A percentile compares a stretch with the other conserved stretches of the same genome.
Evolutionary conservation across 2,329 filamentous ascomycete genomes (phyloP).

Genomic region (Fusarium proliferatum): DNA sequence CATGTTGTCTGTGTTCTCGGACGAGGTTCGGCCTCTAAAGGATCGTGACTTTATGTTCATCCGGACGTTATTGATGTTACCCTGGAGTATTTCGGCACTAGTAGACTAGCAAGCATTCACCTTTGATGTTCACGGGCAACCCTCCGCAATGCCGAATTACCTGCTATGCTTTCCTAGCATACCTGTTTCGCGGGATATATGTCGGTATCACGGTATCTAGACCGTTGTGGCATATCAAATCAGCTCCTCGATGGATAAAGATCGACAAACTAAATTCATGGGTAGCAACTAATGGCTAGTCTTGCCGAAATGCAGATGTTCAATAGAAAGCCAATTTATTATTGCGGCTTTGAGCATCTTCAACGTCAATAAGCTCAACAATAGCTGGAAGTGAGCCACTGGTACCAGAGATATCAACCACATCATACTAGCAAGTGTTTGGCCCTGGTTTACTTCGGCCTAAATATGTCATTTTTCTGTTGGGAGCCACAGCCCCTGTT

Average conservation of each 20-base stretch:
- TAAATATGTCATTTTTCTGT: constrained; percentile 15
- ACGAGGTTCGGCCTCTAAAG: constrained; percentile 27
- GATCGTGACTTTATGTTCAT: background rate
- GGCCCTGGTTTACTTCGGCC: constrained; percentile 9
- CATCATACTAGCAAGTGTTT: constrained; percentile 6
- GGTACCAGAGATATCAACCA: constrained; percentile 17
- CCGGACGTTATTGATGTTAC: constrained; percentile 14
- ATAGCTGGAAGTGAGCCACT: background rate
- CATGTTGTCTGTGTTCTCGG: constrained; percentile 10
- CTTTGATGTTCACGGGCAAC: constrained; percentile 16
- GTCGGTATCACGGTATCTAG: constrained; percentile 24
- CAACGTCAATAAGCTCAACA: background rate
- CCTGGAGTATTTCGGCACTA: constrained; percentile 19
- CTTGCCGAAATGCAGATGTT: background rate
- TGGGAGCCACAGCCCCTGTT: constrained; percentile 10
- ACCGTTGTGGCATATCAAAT: constrained; percentile 11
- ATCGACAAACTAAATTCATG: background rate
- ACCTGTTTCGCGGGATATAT: background rate
- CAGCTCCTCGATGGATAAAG: background rate
- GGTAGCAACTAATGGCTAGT: background rate
- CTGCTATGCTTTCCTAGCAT: background rate
- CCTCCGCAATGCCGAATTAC: constrained; percentile 29
- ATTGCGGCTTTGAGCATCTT: background rate
- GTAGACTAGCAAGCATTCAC: background rate
- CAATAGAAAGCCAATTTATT: background rate